Conservation (phyloP, 1,139 yeast genomes). For the Nadsonia commutata region DNA sequence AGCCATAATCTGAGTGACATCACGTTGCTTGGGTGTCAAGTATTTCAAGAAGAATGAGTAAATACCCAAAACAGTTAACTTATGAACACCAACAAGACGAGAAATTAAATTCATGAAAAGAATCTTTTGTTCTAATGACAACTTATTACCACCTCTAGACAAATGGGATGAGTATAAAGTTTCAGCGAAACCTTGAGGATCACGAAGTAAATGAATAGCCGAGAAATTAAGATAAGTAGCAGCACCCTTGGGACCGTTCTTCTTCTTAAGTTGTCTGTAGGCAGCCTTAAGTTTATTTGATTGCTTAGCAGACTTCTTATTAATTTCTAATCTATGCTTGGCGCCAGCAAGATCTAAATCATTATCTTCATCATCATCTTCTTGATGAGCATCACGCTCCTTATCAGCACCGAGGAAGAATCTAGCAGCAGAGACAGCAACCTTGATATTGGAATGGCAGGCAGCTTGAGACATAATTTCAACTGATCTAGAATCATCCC, state of each 20-base stretch:
- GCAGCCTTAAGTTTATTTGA: constrained; percentile 67
- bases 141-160: constrained; percentile 41
- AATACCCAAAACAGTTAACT: constrained; percentile 74
- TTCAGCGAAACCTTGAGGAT: constrained; percentile 97
- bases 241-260: constrained; percentile 28
- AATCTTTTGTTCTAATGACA: constrained; percentile 78
- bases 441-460: constrained; percentile 72
- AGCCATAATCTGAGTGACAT: constrained; percentile 93
- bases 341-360: constrained; percentile 31
- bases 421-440: constrained; percentile 76
- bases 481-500: constrained; percentile 95
- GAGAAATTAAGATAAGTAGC: constrained; percentile 80
- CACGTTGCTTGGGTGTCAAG: constrained; percentile 83
- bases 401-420: constrained; percentile 92
- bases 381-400: constrained; percentile 79
- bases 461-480: constrained; percentile 97
- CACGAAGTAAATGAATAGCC: constrained; percentile 84
- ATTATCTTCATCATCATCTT: constrained; percentile 52
- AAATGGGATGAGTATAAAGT: constrained; percentile 58
- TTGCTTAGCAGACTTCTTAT: constrained; percentile 70
- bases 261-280: constrained; percentile 50
- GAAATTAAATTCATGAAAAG: constrained; percentile 76
- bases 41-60: constrained; percentile 81
- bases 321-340: constrained; percentile 68
- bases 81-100: constrained; percentile 85